phyloP scores from a whole-genome alignment of 2,329 filamentous ascomycete genomes.

The Xylaria sp. region DNA sequence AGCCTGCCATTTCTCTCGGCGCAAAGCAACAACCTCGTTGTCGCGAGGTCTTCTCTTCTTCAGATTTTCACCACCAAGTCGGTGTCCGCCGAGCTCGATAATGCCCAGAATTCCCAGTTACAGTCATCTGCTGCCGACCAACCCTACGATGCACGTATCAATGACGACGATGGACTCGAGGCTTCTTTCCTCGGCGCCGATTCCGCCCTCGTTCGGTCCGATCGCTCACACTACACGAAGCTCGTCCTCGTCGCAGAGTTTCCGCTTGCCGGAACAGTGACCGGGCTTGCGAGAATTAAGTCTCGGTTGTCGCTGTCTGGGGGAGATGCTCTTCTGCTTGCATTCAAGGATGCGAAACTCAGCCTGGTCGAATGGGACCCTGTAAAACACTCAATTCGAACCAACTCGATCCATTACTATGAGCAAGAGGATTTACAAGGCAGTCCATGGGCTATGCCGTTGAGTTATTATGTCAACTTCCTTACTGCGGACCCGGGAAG shows the following conservation, averaged over 20 bases:
- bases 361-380: conserved; percentile 95
- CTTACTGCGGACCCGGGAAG: conserved; percentile 90
- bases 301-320: conserved; percentile 77
- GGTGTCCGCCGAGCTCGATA: conserved; percentile 71
- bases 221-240: conserved; percentile 75
- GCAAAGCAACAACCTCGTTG: conserved; percentile 82
- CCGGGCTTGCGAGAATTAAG: conserved; percentile 82
- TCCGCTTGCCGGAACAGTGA: conserved; percentile 83
- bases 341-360: conserved; percentile 90
- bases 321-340: conserved; percentile 83
- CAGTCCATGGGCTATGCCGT: conserved; percentile 81
- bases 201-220: conserved; percentile 67
- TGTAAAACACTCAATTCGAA: conserved; percentile 79
- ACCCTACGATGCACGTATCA: conserved; percentile 62
- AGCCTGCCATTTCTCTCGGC: conserved; percentile 80
- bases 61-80: conserved; percentile 85
- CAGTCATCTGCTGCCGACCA: conserved; percentile 56
- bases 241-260: conserved; percentile 88
- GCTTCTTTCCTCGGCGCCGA: conserved; percentile 74
- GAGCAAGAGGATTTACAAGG: conserved; percentile 90
- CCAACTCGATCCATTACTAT: conserved; percentile 96
- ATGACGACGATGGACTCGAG: conserved; percentile 72
- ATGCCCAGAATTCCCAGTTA: conserved; percentile 52
- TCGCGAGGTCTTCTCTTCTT: conserved; percentile 91
- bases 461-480: conserved; percentile 81